These are phyloP conservation scores for Hemileia vastatrix DNA, from an alignment of 1,284 basidiomycete genomes.

Conservation along the genomic window DNA sequence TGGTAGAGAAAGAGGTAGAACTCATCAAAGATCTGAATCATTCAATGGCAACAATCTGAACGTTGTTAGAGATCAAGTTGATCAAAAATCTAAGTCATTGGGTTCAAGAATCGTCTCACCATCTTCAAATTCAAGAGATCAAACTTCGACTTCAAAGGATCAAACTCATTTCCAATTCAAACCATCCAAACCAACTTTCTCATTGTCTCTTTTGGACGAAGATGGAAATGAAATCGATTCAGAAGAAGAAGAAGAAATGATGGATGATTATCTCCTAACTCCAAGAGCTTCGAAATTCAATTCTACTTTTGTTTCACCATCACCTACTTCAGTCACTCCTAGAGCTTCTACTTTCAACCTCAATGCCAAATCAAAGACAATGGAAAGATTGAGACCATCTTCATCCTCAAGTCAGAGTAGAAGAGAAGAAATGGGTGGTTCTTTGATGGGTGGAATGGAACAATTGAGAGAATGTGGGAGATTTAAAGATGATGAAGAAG, in stretches of 20 bases:
- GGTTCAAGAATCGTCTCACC: not conserved
- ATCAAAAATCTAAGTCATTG: not conserved
- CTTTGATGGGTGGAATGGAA: not conserved
- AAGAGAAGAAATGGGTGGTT: not conserved
- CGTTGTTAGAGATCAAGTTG: not conserved
- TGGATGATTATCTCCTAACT: not conserved
- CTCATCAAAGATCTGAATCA: not conserved
- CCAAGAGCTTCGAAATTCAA: not conserved
- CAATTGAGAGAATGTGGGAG: not conserved
- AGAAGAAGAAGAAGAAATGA: not conserved
- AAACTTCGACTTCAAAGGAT: not conserved
- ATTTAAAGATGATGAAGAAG: not conserved
- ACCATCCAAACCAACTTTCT: not conserved
- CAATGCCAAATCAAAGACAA: not conserved
- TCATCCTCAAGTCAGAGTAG: too few relatives aligned
- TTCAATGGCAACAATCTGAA: not conserved
- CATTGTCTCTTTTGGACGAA: not conserved
- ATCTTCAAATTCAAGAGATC: not conserved
- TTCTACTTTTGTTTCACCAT: not conserved
- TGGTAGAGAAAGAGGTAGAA: not conserved
- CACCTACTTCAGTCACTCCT: not conserved
- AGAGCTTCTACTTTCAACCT: not conserved
- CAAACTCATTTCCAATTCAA: too few relatives aligned
- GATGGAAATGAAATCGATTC: not conserved
- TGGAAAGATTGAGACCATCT: not conserved